Evolutionary conservation across 73 alveolate genomes (phyloP), one percentile per base, ranked within the genome.

Genomic region (Blepharisma stoltei): DNA sequence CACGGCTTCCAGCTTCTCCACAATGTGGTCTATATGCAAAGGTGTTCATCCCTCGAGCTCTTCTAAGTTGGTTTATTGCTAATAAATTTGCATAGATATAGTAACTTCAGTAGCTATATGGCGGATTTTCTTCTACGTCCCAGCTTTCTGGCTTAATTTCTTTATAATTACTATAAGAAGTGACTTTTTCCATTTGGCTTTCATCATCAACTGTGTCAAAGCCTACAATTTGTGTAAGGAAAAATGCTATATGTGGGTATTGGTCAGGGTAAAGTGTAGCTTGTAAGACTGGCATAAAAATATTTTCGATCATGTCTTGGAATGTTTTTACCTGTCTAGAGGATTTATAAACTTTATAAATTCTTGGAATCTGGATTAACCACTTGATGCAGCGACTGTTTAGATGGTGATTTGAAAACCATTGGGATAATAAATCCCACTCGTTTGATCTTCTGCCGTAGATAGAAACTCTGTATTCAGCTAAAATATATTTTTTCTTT

Each of bases 201-300:
- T 89, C 96, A 69, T 89, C 96, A 76, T 89, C 92, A n/a, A 89
- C 96, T 5, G 90, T 81, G 78, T 89, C 94, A 65, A 89, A 89
- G 20, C 93, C 93, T 23, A 50, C 91, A 43, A 69, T 43, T 5
- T 69, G 11, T 0, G 11, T 69, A 7, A 69, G 38, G 25, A 69
- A 46, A 47, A 14, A 20, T 14, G 18, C 76, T 9, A 69, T 69
- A 14, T 44, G 32, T 38, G 79, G 79, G 41, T 69, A 43, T 25
- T 69, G 11, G 11, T 69, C 79, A n/a, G 79, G 79, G 20, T 69
- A 21, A 1, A 69, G 5, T 8, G 79, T 38, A 14, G 79, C 79
- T 44, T 38, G 45, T 9, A 69, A 1, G 14, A 69, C 21, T n/a
- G 79, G 83, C 38, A 11, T 32, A 80, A 86, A 85, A 7, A 86